A percentile compares a stretch with the other conserved stretches of the same genome.
Evolutionary conservation across 495 filamentous ascomycete genomes (phyloP).

Genomic region (Penicilliopsis zonata): DNA sequence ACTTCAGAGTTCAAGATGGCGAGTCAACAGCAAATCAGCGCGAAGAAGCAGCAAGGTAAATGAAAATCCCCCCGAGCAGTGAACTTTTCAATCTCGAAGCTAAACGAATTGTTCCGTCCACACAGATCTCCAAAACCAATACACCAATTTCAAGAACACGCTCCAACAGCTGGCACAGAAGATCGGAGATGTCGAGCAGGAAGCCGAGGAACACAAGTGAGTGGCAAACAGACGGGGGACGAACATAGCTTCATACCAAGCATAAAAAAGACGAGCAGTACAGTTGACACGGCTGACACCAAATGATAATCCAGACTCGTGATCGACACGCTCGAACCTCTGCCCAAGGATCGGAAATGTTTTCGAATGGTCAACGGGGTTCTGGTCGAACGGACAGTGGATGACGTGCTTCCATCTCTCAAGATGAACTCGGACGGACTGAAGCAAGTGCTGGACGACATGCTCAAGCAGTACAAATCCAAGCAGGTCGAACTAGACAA

Average conservation of each 20-base stretch:
- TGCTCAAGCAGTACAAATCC: conserved; percentile 92
- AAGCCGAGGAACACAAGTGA: conserved; percentile 96
- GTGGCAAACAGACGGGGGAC: too few species aligned
- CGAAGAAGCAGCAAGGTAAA: conserved; percentile 79
- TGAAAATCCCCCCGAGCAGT: not conserved
- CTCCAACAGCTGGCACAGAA: conserved; percentile 90
- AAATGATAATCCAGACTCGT: conserved; percentile 75
- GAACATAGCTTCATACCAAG: too few species aligned
- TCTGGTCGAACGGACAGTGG: conserved; percentile 82
- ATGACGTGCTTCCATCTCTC: conserved; percentile 81
- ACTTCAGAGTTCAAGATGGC: not conserved
- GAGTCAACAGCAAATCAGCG: conserved; percentile 31
- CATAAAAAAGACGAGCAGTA: too few species aligned
- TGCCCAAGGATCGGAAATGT: conserved; percentile 81
- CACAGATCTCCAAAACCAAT: conserved; percentile 84
- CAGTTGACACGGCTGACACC: too few species aligned
- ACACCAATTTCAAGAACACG: conserved; percentile 89
- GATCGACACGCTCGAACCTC: conserved; percentile 80
- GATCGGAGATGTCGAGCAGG: conserved; percentile 94
- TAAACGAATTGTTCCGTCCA: conserved; percentile 3
- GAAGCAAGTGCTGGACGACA: conserved; percentile 89
- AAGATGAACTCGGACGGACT: conserved; percentile 91
- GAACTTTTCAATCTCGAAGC: conserved; percentile 10
- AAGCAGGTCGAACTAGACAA: conserved; percentile 93
- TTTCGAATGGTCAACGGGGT: conserved; percentile 99